Base-by-base conservation (phyloP, 2,329 filamentous ascomycete genomes). In the Pseudogymnoascus sp. region DNA sequence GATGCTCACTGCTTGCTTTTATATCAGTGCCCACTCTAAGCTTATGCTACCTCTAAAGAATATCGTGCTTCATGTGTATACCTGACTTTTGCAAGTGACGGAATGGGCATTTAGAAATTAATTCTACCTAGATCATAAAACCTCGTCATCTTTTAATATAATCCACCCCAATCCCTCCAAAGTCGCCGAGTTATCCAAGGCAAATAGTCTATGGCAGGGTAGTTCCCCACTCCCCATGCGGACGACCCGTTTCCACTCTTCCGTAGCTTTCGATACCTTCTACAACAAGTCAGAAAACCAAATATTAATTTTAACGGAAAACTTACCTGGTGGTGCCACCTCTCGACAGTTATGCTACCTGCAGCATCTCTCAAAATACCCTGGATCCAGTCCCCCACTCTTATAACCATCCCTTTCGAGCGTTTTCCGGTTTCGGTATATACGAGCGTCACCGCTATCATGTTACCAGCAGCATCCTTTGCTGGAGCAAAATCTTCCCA, bases 401-500 rank as follows among this genome's bases (percentile, higher is more conserved):
- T 66, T 26, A 69, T 61, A 7, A 66, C 64, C 42, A 68, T 61
- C 11, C 68, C 68, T 8, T 42, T 68, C 13, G 61, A 38, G 6
- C 11, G 33, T 19, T 21, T 44, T 26, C 19, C 56, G 5, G 14
- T n/a, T 16, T 62, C 62, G n/a, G 38, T 24, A 62, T 33, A 37
- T 11, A 44, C 42, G 5, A 63, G 31, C 63, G 24, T 66, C 16
- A 40, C 33, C 19, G 66, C 64, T 11, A 69, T 64, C 50, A 33
- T 56, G 35, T 56, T 56, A 7, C 50, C 50, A 56, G 50, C 29
- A 19, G 50, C 50, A 56, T 56, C 50, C 24, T 56, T 56, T 13
- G 29, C 50, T 10, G 50, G 50, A 8, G 61, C 56, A 21, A 67
- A 61, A 65, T 72, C 71, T 10, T 64, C 53, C 71, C 71, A 72